Conservation (phyloP, 169 alveolate species). For the Besnoitia besnoiti region DNA sequence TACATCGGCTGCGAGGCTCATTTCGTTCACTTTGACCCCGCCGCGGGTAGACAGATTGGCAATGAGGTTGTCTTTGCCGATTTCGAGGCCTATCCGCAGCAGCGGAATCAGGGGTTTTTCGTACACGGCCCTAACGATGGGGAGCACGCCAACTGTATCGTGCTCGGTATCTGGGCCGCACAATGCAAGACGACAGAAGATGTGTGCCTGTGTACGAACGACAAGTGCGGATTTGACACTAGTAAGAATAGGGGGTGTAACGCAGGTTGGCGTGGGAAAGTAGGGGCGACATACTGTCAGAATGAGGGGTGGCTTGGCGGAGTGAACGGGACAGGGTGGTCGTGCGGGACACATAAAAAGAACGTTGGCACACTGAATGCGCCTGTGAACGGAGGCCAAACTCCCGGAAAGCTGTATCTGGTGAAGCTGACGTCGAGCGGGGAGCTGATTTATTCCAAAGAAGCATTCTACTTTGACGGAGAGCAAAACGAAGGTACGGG, state of each 20-base stretch:
- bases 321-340: conserved; percentile 15
- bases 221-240: conserved; percentile 7
- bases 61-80: not conserved
- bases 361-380: conserved; percentile 15
- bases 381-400: conserved; percentile 5
- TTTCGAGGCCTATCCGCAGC: not conserved
- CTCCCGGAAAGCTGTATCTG: not conserved
- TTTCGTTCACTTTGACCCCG: not conserved
- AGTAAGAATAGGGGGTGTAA: not conserved
- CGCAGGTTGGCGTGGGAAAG: not conserved
- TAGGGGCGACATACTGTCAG: conserved; percentile 17
- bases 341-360: not conserved
- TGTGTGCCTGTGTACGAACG: conserved; percentile 24
- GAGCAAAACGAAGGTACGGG: not conserved
- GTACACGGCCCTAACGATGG: conserved; percentile 30
- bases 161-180: conserved; percentile 28
- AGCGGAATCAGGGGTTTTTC: conserved; percentile 7
- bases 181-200: not conserved
- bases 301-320: conserved; percentile 21
- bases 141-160: not conserved
- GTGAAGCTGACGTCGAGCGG: not conserved
- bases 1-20: conserved; percentile 35
- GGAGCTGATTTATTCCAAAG: not conserved
- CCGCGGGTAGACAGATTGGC: not conserved
- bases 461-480: conserved; percentile 2